Base-by-base conservation (phyloP, 768 basidiomycete species). In the Udeniomyces megalosporus region DNA sequence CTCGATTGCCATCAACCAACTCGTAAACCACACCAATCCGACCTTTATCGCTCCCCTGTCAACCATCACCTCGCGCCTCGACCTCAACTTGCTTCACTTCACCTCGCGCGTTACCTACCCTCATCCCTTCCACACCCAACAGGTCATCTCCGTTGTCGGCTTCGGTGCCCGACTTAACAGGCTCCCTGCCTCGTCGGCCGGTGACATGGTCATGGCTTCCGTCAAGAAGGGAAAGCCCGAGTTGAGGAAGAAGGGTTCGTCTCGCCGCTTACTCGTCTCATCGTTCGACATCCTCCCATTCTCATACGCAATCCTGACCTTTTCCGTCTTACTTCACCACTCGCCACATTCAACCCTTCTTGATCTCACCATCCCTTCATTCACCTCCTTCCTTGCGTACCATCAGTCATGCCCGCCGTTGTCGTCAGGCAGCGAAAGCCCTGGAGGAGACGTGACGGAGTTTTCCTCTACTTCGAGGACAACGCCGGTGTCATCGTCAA, bases 151-250 rank as follows among this genome's bases (percentile, higher is more conserved):
- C 76, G 89, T 95, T 59, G 91, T 83, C 73, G 88, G 92, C 58
- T 88, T 86, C 75, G 95, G 95, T 75, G 86, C 95, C 67, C 90
- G 86, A 74, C 82, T 97, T 54, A 97, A 97, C 82, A 82, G 95
- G 77, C 80, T 97, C 66, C 95, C 95, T 66, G 93, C 95, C 75
- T 91, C 77, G 64, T 70, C 77, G 58, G 76, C 77, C 60, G 77
- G 88, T 62, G 89, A 91, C 75, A 91, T 92, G 89, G 83, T 92
- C 66, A 86, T 93, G 64, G 89, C 88, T 63, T 89, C 86, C 58
- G 95, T 99, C 72, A 97, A 99, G 83, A 97, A 97, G 81, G 95
- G 95, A 75, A 97, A 99, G 80, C 95, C 95, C 38, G 95, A 99
- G 77, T 77, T 99, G 74, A 84, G 95, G 77, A 99, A 99, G 81